Percentiles rank a stretch among this genome's conserved stretches.
Conservation (phyloP, 1,284 basidiomycete species). For the Athelia psychrophila region DNA sequence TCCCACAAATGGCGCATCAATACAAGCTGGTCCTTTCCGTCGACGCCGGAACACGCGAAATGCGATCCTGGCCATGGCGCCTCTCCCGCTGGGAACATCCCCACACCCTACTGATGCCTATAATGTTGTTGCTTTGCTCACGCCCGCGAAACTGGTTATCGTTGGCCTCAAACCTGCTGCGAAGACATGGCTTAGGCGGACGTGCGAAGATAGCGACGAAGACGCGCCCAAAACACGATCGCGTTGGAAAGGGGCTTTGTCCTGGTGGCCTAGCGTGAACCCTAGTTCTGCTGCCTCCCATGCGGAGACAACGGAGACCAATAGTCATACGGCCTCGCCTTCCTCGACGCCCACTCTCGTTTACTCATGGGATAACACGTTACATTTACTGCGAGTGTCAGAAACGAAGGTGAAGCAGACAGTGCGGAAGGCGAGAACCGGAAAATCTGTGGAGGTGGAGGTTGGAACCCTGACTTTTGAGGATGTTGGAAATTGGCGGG, state of each 20-base stretch:
- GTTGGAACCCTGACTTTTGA: conserved; percentile 63
- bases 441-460: conserved; percentile 57
- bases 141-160: conserved; percentile 87
- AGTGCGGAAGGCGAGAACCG: conserved; percentile 52
- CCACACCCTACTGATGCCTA: conserved; percentile 83
- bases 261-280: conserved; percentile 74
- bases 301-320: conserved; percentile 25
- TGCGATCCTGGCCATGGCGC: conserved; percentile 75
- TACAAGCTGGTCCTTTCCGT: conserved; percentile 19
- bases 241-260: conserved; percentile 59
- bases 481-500: conserved; percentile 51
- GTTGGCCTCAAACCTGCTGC: conserved; percentile 92
- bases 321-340: conserved; percentile 15
- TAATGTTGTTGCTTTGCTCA: conserved; percentile 84
- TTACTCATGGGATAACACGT: conserved; percentile 76
- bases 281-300: conserved; percentile 14
- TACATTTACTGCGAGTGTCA: conserved; percentile 65
- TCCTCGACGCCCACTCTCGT: conserved; percentile 63
- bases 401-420: conserved; percentile 57
- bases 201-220: conserved; percentile 54
- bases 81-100: conserved; percentile 79
- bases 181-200: conserved; percentile 88
- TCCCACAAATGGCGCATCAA: conserved; percentile 7
- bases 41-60: conserved; percentile 46
- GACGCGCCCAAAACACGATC: conserved; percentile 34